phyloP scores from a whole-genome alignment of 2,329 filamentous ascomycete genomes.

The Phialocephala sp. region DNA sequence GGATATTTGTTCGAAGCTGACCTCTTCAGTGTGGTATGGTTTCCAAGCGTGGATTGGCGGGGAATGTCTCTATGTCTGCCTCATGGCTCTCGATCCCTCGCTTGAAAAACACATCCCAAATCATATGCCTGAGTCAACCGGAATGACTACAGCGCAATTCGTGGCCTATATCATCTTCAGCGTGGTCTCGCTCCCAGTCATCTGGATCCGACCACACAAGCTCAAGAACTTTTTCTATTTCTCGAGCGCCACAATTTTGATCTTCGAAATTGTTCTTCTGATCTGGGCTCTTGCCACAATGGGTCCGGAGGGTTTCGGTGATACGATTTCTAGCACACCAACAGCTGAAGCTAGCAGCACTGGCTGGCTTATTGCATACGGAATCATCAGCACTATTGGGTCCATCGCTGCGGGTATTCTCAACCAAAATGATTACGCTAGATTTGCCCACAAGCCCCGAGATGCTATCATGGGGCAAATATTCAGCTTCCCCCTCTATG shows the following conservation, averaged over 20 bases:
- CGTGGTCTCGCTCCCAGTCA: constrained; percentile 46
- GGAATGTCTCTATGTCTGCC: constrained; percentile 52
- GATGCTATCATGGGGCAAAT: constrained; percentile 41
- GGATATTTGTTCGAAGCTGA: not conserved
- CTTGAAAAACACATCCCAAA: constrained; percentile 50
- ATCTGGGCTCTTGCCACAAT: constrained; percentile 43
- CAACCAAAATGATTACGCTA: constrained; percentile 52
- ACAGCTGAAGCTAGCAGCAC: constrained; percentile 37
- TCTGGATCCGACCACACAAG: constrained; percentile 50
- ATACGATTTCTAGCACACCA: constrained; percentile 21
- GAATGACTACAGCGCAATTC: constrained; percentile 47
- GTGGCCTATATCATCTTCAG: constrained; percentile 47
- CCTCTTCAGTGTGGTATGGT: constrained; percentile 38
- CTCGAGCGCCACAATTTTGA: constrained; percentile 42
- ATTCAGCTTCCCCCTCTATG: constrained; percentile 42
- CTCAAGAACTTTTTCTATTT: constrained; percentile 42
- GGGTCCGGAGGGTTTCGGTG: constrained; percentile 28
- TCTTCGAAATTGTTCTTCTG: constrained; percentile 47
- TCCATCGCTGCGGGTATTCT: constrained; percentile 51
- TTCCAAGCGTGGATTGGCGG: constrained; percentile 55
- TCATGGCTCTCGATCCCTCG: constrained; percentile 52
- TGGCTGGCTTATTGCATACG: constrained; percentile 44
- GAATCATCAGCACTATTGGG: constrained; percentile 50
- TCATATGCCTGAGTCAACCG: constrained; percentile 47
- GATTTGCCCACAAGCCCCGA: constrained; percentile 48